Percentiles rank a stretch among this genome's conserved stretches.
phyloP scores from a whole-genome alignment of 202 grass and related monocot species.

The Carex arenaria region DNA sequence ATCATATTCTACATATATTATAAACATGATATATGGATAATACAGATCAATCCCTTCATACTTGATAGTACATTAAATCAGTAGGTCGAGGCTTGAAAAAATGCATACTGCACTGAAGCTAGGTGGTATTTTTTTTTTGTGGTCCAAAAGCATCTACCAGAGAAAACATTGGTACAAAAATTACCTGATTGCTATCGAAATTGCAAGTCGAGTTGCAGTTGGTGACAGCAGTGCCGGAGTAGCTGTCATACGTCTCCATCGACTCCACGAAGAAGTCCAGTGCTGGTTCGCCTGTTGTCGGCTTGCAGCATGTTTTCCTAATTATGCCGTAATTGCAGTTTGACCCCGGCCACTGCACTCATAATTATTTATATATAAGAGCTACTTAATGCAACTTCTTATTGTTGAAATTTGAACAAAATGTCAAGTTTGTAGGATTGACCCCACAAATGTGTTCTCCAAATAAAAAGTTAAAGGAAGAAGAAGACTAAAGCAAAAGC shows the following conservation, averaged over 20 bases:
- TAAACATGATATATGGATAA: too few species aligned
- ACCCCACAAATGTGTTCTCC: not conserved
- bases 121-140: too few species aligned
- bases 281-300: not conserved
- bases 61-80: too few species aligned
- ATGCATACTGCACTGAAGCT: too few species aligned
- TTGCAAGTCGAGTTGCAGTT: not conserved
- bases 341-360: slow-evolving; percentile 28
- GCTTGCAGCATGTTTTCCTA: slow-evolving; percentile 3
- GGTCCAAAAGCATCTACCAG: not conserved
- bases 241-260: slow-evolving; percentile 24
- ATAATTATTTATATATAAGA: not conserved
- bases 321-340: not conserved
- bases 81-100: too few species aligned
- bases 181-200: slow-evolving; percentile 26
- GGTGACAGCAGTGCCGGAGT: not conserved
- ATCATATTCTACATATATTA: too few species aligned
- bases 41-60: too few species aligned
- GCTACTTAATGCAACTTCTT: not conserved
- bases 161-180: not conserved
- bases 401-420: not conserved
- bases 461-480: not conserved
- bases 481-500: not conserved
- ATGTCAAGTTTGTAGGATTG: not conserved
- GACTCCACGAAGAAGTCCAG: slow-evolving; percentile 18